Evolutionary conservation across 2,329 filamentous ascomycete genomes (phyloP).

Genomic region (Epichloe aotearoae): DNA sequence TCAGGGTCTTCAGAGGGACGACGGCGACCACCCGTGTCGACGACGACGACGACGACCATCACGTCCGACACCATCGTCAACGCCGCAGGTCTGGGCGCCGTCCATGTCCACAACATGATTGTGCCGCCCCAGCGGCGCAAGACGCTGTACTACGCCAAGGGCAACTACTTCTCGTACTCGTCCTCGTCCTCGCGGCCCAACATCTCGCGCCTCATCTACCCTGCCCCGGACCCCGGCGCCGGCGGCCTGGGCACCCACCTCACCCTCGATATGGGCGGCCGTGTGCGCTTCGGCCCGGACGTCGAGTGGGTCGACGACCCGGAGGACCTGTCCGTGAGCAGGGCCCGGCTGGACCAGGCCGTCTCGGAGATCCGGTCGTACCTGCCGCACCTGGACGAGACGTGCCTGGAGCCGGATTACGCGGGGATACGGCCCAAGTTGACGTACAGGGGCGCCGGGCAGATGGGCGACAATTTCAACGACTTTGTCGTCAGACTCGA

Average conservation of each 20-base stretch:
- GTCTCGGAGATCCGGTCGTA: conserved; percentile 65
- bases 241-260: conserved; percentile 86
- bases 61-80: conserved; percentile 72
- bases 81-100: conserved; percentile 69
- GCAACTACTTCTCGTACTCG: conserved; percentile 80
- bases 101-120: conserved; percentile 70
- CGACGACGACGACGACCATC: conserved; percentile 30
- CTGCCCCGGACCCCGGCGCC: conserved; percentile 67
- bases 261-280: conserved; percentile 74
- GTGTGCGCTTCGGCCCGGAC: conserved; percentile 85
- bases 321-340: conserved; percentile 54
- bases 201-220: conserved; percentile 70
- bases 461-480: conserved; percentile 53
- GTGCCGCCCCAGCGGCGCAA: conserved; percentile 42
- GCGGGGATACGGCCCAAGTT: conserved; percentile 87
- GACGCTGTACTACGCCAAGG: conserved; percentile 74
- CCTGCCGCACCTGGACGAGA: conserved; percentile 57
- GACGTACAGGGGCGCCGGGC: conserved; percentile 42
- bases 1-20: too few species aligned
- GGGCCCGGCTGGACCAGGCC: conserved; percentile 49
- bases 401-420: conserved; percentile 65
- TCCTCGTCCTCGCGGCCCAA: conserved; percentile 41
- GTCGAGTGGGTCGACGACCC: conserved; percentile 79
- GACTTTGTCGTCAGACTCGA: conserved; percentile 77
- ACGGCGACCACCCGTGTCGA: conserved; percentile 26